Base-by-base conservation (phyloP, 345 rosid species). In the Tarenaya hassleriana region DNA sequence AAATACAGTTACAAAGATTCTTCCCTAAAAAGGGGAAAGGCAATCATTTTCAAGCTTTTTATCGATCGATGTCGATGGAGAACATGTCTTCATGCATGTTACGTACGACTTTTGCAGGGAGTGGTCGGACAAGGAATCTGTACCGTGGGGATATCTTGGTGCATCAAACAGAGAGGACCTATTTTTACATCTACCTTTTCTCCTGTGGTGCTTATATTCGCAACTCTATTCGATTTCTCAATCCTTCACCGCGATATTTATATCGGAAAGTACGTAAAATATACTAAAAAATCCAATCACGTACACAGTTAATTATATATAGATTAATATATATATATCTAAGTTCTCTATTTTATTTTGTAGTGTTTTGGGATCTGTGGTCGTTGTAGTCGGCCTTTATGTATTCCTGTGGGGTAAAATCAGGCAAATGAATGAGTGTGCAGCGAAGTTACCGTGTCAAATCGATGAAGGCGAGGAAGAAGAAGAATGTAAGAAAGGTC, bases 111-210 rank as follows among this genome's bases (percentile, higher is more conserved):
- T 8, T 1, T n/a, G 16, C 39, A 68, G 68, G 73, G 73, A 27
- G 50, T 54, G 41, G 61, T 73, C 18, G 75, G 52, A 21, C 73
- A 70, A 20, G 81, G 73, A 27, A 18, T 76, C 48, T 60, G 75
- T 59, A 69, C 64, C 32, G 77, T 73, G 18, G 78, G 69, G 5
- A 44, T 61, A 48, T 56, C 78, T 1, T 76, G 81, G 81, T 70
- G 73, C 47, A 64, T 76, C 1, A 64, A 73, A 67, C 37, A 63
- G 45, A 67, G 67, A 39, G 81, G 78, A 16, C 81, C 81, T 4
- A 66, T 76, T 3, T 61, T 73, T 52, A 64, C 75, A 4, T 61
- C 78, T 35, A 56, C 76, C 17, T 67, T 73, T 24, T 63, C 63
- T 60, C 78, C 81, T 38, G 48, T 76, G 3, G 29, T 5, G 19